These are phyloP conservation scores for Phaeosphaeria sp. DNA, from an alignment of 2,329 filamentous ascomycete genomes.

Conservation along the genomic window DNA sequence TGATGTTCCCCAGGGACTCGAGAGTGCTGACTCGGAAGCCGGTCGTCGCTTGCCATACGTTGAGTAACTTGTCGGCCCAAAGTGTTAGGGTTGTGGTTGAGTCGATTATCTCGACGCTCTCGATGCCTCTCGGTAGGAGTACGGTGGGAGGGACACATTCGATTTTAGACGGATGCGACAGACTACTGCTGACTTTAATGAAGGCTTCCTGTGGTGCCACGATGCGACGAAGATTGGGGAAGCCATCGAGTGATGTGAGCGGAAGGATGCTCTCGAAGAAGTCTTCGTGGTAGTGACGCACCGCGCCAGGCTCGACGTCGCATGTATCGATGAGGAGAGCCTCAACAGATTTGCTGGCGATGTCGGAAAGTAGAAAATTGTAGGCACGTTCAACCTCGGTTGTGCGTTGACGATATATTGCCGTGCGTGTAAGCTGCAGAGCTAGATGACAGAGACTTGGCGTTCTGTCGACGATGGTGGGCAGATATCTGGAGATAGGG, in stretches of 20 bases:
- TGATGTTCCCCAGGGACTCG: not conserved
- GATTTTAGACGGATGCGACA: not conserved
- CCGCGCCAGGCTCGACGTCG: not conserved
- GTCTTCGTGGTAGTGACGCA: not conserved
- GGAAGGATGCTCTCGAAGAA: not conserved
- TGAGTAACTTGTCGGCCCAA: not conserved
- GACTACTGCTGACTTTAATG: not conserved
- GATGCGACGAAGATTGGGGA: not conserved
- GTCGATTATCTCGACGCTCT: not conserved
- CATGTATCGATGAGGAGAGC: not conserved
- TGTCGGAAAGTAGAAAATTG: not conserved
- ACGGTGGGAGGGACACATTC: not conserved
- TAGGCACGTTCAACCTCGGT: not conserved
- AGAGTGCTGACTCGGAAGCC: not conserved
- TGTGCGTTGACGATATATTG: not conserved
- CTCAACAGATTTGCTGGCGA: not conserved
- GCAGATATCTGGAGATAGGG: not conserved
- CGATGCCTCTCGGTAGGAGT: not conserved
- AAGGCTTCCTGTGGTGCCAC: constrained; percentile 1
- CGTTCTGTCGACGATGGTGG: not conserved
- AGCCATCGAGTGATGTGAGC: not conserved
- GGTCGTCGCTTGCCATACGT: not conserved
- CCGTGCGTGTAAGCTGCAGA: not conserved
- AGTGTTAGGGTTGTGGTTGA: not conserved
- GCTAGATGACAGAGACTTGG: not conserved